A percentile compares a stretch with the other conserved stretches of the same genome.
Conservation (phyloP, 1,284 basidiomycete species). For the Kalmanozyma brasiliensis region DNA sequence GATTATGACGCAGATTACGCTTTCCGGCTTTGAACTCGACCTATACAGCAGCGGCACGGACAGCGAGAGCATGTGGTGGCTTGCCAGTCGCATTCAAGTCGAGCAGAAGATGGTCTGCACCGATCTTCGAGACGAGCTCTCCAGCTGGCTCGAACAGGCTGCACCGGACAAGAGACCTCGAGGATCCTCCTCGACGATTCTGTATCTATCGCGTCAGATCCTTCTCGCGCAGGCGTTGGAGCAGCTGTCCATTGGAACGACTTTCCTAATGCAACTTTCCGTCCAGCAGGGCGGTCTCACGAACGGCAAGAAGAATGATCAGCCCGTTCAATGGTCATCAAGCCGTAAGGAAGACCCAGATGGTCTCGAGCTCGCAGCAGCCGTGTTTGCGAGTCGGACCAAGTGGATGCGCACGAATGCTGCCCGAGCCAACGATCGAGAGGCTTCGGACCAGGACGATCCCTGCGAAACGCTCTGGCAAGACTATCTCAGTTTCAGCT, state of each 20-base stretch:
- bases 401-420: slow-evolving; percentile 32
- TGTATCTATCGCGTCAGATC: slow-evolving; percentile 32
- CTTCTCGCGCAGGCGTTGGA: slow-evolving; percentile 32
- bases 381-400: slow-evolving; percentile 26
- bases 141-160: slow-evolving; percentile 12
- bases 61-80: slow-evolving; percentile 44
- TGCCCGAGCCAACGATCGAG: background rate
- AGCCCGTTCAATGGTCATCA: slow-evolving; percentile 19
- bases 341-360: slow-evolving; percentile 3
- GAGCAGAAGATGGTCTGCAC: slow-evolving; percentile 38
- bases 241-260: slow-evolving; percentile 19
- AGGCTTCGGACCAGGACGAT: background rate
- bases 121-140: slow-evolving; percentile 35
- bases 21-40: slow-evolving; percentile 81
- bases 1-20: slow-evolving; percentile 76
- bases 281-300: too few species aligned
- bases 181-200: slow-evolving; percentile 9
- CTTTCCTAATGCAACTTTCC: slow-evolving; percentile 11
- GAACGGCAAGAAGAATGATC: too few species aligned
- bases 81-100: slow-evolving; percentile 38
- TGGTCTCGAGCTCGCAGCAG: slow-evolving; percentile 10
- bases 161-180: slow-evolving; percentile 11
- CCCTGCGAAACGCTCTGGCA: slow-evolving; percentile 27
- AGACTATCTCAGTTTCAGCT: slow-evolving; percentile 18
- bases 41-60: slow-evolving; percentile 73